Evolutionary conservation across 257 asterid genomes (phyloP).

Genomic region (Solanum virginianum): DNA sequence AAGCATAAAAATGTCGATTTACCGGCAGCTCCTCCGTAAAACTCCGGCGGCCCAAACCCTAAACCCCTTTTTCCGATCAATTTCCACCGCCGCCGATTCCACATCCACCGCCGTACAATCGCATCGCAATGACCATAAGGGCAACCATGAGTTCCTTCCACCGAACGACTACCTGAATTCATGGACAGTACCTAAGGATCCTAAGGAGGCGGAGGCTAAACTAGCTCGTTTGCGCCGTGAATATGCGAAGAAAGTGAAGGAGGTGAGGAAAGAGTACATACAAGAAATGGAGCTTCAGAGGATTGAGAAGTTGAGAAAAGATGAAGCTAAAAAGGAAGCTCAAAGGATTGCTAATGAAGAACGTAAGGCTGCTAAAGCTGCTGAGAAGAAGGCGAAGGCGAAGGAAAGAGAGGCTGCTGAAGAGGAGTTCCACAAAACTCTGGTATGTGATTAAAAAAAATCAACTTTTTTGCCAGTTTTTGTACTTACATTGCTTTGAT

Average conservation of each 20-base stretch:
- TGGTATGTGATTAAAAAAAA: conserved; percentile 28
- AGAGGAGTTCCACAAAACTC: conserved; percentile 46
- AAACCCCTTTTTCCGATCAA: conserved; percentile 9
- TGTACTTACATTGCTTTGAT: background rate
- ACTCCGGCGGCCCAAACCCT: conserved; percentile 10
- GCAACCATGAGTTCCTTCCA: conserved; percentile 37
- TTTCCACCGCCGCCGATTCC: conserved; percentile 8
- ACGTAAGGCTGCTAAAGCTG: conserved; percentile 58
- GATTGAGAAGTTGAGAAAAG: conserved; percentile 55
- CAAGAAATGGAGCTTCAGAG: conserved; percentile 65
- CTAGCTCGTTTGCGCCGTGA: conserved; percentile 59
- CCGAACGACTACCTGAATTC: conserved; percentile 49
- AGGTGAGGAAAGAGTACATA: conserved; percentile 47
- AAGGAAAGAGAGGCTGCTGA: conserved; percentile 52
- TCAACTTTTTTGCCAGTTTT: background rate
- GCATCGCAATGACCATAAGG: conserved; percentile 16
- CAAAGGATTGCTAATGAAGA: conserved; percentile 62
- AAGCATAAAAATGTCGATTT: conserved; percentile 21
- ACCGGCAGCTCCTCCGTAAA: conserved; percentile 33
- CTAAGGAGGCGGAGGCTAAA: conserved; percentile 58
- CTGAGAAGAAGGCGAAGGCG: conserved; percentile 68
- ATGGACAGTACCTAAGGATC: conserved; percentile 48
- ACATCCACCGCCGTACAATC: background rate
- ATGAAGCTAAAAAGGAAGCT: conserved; percentile 60
- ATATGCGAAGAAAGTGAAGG: conserved; percentile 46